phyloP scores from a whole-genome alignment of 225 moss, liverwort and hornwort genomes.

The Neckera pumila region DNA sequence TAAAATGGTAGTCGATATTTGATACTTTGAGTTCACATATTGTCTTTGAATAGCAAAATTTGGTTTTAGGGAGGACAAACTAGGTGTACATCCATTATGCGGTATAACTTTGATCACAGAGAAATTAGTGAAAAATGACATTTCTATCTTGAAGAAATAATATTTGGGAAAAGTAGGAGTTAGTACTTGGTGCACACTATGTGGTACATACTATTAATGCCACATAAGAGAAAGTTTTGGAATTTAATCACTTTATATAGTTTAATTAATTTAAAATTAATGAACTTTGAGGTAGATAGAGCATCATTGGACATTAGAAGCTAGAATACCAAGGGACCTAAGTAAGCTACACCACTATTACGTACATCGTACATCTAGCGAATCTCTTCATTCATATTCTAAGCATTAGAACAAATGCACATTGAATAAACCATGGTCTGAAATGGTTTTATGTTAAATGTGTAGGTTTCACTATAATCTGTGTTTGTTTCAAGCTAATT shows the following conservation, averaged over 20 bases:
- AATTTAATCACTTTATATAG: not conserved
- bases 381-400: not conserved
- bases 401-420: not conserved
- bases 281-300: not conserved
- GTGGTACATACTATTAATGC: too few relatives aligned
- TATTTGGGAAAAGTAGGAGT: not conserved
- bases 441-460: not conserved
- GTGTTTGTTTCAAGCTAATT: not conserved
- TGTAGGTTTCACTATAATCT: not conserved
- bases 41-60: not conserved
- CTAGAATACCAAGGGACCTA: not conserved
- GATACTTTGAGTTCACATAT: not conserved
- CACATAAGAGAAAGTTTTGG: not conserved
- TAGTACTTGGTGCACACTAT: not conserved
- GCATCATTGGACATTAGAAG: not conserved
- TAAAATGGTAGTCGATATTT: not conserved
- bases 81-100: not conserved
- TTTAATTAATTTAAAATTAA: not conserved
- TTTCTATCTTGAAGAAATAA: not conserved
- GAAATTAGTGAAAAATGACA: not conserved
- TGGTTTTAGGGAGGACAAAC: not conserved
- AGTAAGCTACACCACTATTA: not conserved
- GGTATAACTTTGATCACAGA: not conserved
- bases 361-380: rapidly evolving
- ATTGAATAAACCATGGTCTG: rapidly evolving